These are phyloP conservation scores for Monilinia fructigena DNA, from an alignment of 2,329 filamentous ascomycete species.

Conservation along the genomic window DNA sequence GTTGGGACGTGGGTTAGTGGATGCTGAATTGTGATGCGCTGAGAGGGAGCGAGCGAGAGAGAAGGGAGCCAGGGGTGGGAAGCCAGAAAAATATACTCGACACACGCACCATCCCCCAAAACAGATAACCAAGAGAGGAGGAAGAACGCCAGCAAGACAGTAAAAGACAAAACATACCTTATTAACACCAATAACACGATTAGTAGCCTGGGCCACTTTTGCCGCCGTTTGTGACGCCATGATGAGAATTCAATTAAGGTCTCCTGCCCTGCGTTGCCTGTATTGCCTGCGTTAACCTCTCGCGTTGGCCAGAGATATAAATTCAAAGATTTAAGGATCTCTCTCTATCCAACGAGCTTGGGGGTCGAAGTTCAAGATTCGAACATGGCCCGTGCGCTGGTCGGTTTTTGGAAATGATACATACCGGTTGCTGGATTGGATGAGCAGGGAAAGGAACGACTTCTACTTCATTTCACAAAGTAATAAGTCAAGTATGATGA, in stretches of 20 bases:
- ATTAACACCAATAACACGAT: slow-evolving; percentile 54
- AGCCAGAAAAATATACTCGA: no score
- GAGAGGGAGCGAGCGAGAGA: slow-evolving; percentile 25
- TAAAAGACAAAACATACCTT: slow-evolving; percentile 49
- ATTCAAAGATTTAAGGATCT: no score
- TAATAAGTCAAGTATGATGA: no score
- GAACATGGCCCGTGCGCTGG: no score
- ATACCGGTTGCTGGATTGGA: no score
- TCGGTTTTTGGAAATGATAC: no score
- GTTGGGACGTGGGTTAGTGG: slow-evolving; percentile 14
- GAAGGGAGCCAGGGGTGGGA: slow-evolving; percentile 5
- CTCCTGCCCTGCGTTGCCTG: slow-evolving; percentile 24
- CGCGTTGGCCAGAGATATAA: neutral
- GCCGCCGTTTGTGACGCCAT: slow-evolving; percentile 53
- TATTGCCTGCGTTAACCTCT: neutral
- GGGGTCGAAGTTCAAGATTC: no score
- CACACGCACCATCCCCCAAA: no score
- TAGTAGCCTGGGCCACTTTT: slow-evolving; percentile 57
- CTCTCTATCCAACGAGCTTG: no score
- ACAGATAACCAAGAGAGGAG: no score
- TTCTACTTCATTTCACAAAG: no score
- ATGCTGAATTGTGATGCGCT: slow-evolving; percentile 32
- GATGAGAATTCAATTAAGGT: slow-evolving; percentile 33
- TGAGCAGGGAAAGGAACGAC: no score
- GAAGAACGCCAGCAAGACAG: neutral